These are phyloP conservation scores for Persicaria maculosa DNA, from an alignment of 148 eudicot species.

Conservation along the genomic window DNA sequence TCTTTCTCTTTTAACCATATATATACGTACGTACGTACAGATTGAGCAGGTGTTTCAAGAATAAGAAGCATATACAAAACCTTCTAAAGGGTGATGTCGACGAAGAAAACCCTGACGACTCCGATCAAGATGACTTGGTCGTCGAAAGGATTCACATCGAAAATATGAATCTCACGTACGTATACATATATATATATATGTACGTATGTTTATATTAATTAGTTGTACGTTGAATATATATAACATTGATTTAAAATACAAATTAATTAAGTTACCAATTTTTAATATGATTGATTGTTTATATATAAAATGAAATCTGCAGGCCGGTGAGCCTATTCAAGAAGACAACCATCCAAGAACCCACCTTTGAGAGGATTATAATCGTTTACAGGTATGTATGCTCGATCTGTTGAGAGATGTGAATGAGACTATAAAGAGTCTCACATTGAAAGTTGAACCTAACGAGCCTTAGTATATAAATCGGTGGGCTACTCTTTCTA, in stretches of 20 bases:
- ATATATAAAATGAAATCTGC: neutral
- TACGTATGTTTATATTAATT: too few relatives aligned
- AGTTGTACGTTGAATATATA: too few relatives aligned
- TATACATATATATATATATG: neutral
- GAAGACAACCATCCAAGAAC: conserved; percentile 83
- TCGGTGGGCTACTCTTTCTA: too few relatives aligned
- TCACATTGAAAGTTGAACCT: too few relatives aligned
- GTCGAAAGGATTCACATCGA: conserved; percentile 11
- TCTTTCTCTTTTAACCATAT: too few relatives aligned
- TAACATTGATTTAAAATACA: too few relatives aligned
- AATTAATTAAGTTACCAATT: too few relatives aligned
- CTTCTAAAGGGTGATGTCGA: neutral
- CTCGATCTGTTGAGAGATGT: too few relatives aligned
- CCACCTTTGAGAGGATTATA: conserved; percentile 92
- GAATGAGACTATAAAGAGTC: too few relatives aligned
- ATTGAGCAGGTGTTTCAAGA: neutral
- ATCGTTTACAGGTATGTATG: conserved; percentile 56
- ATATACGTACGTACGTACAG: too few relatives aligned
- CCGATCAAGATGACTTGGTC: conserved; percentile 5
- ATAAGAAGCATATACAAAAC: neutral
- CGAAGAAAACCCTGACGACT: neutral
- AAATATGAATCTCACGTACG: conserved; percentile 2
- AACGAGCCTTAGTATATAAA: too few relatives aligned
- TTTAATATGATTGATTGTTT: too few relatives aligned
- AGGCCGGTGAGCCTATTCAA: conserved; percentile 48